A percentile compares a stretch with the other conserved stretches of the same genome.
Conservation (phyloP, 108 stramenopile species). For the Nitzschia putrida region DNA sequence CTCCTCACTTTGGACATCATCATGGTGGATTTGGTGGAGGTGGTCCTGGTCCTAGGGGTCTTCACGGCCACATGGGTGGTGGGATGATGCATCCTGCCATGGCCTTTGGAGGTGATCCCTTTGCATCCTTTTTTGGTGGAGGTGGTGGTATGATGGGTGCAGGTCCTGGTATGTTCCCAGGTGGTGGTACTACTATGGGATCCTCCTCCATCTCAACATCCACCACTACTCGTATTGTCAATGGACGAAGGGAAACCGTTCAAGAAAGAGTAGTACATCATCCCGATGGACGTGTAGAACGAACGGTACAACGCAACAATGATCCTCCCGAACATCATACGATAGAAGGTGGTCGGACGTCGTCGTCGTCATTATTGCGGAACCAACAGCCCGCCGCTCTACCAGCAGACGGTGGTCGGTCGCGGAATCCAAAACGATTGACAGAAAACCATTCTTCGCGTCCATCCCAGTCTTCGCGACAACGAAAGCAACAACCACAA, state of each 20-base stretch:
- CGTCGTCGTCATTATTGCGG: too few relatives aligned
- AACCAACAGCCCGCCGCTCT: too few relatives aligned
- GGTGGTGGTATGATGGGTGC: constrained; percentile 1
- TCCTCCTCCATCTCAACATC: constrained; percentile 10
- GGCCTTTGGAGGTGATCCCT: constrained; percentile 9
- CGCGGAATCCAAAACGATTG: too few relatives aligned
- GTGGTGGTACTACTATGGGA: too few relatives aligned
- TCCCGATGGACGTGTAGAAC: constrained; percentile 80
- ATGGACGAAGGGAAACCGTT: constrained; percentile 75
- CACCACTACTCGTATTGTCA: constrained; percentile 67
- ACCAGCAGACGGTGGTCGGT: too few relatives aligned
- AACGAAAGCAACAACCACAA: background rate
- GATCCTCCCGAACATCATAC: background rate
- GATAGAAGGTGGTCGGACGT: background rate
- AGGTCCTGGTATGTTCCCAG: background rate
- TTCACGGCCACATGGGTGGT: background rate
- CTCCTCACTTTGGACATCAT: too few relatives aligned
- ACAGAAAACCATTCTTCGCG: too few relatives aligned
- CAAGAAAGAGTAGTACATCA: constrained; percentile 69
- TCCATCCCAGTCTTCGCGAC: background rate
- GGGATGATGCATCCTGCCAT: constrained; percentile 35
- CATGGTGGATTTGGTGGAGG: constrained; percentile 1
- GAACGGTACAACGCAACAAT: constrained; percentile 43
- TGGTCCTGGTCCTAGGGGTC: background rate
- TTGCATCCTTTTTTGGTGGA: constrained; percentile 38